phyloP scores from a whole-genome alignment of 1,139 yeast species.

The Fermentozyma sake region DNA sequence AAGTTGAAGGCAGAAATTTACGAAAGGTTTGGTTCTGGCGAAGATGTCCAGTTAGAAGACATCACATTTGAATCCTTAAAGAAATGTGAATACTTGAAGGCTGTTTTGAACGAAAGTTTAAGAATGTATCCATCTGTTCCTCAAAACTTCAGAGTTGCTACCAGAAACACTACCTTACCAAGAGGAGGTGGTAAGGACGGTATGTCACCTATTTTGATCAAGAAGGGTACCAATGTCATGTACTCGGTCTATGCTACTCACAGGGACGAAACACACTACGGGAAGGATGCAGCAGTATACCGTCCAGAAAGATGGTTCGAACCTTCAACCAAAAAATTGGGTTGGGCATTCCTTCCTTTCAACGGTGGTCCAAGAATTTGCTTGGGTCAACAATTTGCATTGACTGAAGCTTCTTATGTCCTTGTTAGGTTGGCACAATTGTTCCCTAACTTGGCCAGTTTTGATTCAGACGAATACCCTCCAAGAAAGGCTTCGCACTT shows the following conservation, averaged over 20 bases:
- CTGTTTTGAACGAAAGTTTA: slow-evolving; percentile 47
- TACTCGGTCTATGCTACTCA: slow-evolving; percentile 46
- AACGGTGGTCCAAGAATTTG: slow-evolving; percentile 63
- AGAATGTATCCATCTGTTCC: slow-evolving; percentile 58
- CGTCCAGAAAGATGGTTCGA: slow-evolving; percentile 52
- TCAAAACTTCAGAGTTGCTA: slow-evolving; percentile 43
- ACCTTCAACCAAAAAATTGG: slow-evolving; percentile 28
- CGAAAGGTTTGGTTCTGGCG: slow-evolving; percentile 32
- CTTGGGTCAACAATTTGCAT: slow-evolving; percentile 56
- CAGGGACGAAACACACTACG: slow-evolving; percentile 40
- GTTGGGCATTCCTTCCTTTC: slow-evolving; percentile 53
- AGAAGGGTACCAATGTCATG: slow-evolving; percentile 42
- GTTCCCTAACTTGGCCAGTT: slow-evolving; percentile 12
- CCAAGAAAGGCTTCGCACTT: slow-evolving; percentile 29
- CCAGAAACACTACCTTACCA: slow-evolving; percentile 45
- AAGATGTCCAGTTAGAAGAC: slow-evolving; percentile 21
- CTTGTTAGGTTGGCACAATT: slow-evolving; percentile 31
- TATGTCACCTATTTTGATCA: slow-evolving; percentile 36
- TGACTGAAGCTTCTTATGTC: slow-evolving; percentile 51
- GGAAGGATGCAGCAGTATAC: slow-evolving; percentile 43
- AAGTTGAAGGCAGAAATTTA: slow-evolving; percentile 32
- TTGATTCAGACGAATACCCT: slow-evolving; percentile 20
- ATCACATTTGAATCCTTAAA: slow-evolving; percentile 49
- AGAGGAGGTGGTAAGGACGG: slow-evolving; percentile 49
- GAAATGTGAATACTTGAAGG: slow-evolving; percentile 44